Base-by-base conservation (phyloP, 805 yeast species). In the Candida mattraensis region DNA sequence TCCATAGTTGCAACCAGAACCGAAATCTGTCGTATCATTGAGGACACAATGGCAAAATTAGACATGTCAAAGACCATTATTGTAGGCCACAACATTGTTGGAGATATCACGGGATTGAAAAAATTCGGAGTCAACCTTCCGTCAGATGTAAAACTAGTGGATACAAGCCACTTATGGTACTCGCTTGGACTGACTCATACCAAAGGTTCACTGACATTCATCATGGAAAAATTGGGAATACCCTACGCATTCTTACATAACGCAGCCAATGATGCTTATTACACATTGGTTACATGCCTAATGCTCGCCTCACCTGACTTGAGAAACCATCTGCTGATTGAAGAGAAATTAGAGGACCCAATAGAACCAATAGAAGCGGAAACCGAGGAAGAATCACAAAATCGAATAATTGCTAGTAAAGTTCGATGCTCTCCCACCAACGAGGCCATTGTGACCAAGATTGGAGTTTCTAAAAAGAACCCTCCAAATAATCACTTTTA, bases 251-350 rank as follows among this genome's bases (percentile, higher is more conserved):
- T 42, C 25, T 38, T 57, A 15, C 64, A 59, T 32, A 59, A 59
- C 36, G 64, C 58, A 7, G 63, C 44, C 20, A 59, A 59, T 30
- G 64, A 59, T 29, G 51, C 63, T 2, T 58, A 59, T 35, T 58
- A 50, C 28, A 57, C 61, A 3, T 35, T 59, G 18, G 28, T 57
- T 7, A 50, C 44, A 5, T 47, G 60, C 28, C 32, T 58, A 13
- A 51, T 49, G 54, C 40, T 58, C 20, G 20, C 51, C 7, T 53
- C 58, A 4, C 47, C 56, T 1, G 60, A 54, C 18, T 27, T 48
- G 11, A 40, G 62, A 30, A 46, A 48, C 18, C 53, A 53, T 29
- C 37, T 50, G 14, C 22, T 35, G 5, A 14, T 37, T 5, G 29
- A 15, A 7, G 44, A 29, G 5, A 24, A 21, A 2, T 15, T 28